Percentiles rank a stretch among this genome's conserved stretches.
phyloP scores from a whole-genome alignment of 2,329 filamentous ascomycete species.

The Aspergillus novoparasiticus region DNA sequence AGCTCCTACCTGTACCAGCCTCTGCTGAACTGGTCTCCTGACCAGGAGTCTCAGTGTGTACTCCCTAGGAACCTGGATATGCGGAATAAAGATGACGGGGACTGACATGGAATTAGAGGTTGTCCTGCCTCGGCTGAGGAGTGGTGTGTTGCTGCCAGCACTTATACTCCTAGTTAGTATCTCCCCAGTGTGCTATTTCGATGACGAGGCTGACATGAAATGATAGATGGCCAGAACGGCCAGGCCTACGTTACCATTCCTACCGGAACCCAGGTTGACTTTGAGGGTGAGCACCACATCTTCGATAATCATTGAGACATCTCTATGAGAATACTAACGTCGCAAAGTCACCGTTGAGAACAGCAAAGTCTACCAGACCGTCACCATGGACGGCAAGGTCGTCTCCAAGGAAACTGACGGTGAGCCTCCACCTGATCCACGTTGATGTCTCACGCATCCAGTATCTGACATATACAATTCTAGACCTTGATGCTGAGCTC shows the following conservation, averaged over 20 bases:
- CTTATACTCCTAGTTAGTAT: slow-evolving; percentile 20
- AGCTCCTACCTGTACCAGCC: slow-evolving; percentile 21
- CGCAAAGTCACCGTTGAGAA: slow-evolving; percentile 18
- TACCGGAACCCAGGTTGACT: slow-evolving; percentile 15
- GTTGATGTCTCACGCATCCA: neutral
- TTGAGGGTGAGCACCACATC: slow-evolving; percentile 16
- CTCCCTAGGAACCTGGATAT: too few species aligned
- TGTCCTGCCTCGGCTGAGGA: slow-evolving; percentile 17
- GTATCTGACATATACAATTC: neutral
- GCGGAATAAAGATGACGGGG: neutral
- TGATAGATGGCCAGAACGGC: slow-evolving; percentile 17
- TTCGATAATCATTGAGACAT: too few species aligned
- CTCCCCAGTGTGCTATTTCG: too few species aligned
- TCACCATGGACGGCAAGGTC: slow-evolving; percentile 18
- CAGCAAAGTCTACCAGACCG: slow-evolving; percentile 20
- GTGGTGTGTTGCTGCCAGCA: slow-evolving; percentile 25
- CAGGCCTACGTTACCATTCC: slow-evolving; percentile 21
- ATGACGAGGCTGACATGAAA: neutral
- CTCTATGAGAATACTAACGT: too few species aligned
- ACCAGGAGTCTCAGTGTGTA: slow-evolving; percentile 22
- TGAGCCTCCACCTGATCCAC: neutral
- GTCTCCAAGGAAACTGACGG: slow-evolving; percentile 22
- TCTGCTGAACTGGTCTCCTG: slow-evolving; percentile 22
- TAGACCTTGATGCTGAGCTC: slow-evolving; percentile 19
- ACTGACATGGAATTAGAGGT: slow-evolving; percentile 9